A percentile compares a stretch with the other conserved stretches of the same genome.
These are phyloP conservation scores for Geum urbanum DNA, from an alignment of 306 rosid genomes.

Conservation along the genomic window DNA sequence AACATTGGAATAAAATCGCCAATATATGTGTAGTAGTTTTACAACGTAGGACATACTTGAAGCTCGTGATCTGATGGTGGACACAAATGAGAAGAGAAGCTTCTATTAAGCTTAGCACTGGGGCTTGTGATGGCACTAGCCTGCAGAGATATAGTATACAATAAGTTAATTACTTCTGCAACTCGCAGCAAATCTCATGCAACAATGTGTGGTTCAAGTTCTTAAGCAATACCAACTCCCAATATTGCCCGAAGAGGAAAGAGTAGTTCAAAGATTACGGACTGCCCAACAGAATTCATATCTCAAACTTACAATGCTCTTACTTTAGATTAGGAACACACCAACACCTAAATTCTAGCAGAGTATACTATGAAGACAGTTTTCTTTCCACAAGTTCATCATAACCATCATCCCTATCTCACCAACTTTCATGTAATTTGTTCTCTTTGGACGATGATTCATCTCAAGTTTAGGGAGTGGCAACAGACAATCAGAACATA, in stretches of 20 bases:
- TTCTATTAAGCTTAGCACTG: background rate
- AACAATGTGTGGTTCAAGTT: background rate
- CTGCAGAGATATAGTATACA: background rate
- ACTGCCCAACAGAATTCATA: background rate
- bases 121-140: too few species aligned
- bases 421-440: background rate
- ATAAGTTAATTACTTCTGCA: background rate
- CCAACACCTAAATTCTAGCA: background rate
- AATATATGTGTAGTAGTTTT: background rate
- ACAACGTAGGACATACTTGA: background rate
- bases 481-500: background rate
- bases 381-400: background rate
- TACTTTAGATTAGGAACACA: background rate
- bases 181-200: background rate
- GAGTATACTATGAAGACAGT: background rate
- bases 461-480: background rate
- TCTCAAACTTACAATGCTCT: background rate
- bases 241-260: background rate
- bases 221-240: background rate
- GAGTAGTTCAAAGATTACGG: background rate
- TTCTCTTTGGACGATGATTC: background rate
- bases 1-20: background rate
- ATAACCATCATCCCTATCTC: background rate
- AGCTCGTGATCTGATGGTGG: background rate
- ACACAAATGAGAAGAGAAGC: background rate